phyloP scores from a whole-genome alignment of 495 filamentous ascomycete species.

The Letharia columbiana region DNA sequence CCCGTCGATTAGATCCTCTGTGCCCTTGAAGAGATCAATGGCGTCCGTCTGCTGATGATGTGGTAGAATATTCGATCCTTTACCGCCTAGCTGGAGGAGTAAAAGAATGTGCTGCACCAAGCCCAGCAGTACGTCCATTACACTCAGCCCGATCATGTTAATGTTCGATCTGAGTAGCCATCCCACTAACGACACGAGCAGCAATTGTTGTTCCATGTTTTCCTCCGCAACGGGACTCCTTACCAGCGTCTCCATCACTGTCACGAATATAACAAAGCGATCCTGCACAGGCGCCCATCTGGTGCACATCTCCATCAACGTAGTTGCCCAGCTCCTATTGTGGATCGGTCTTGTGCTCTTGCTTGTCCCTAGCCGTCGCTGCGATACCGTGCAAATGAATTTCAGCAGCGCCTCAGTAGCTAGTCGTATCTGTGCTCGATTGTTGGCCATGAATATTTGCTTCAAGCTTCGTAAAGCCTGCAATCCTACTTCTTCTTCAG shows the following conservation, averaged over 20 bases:
- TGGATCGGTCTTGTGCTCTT: constrained; percentile 29
- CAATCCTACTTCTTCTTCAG: constrained; percentile 77
- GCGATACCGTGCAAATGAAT: constrained; percentile 55
- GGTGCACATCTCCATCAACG: constrained; percentile 64
- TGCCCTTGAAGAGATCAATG: constrained; percentile 26
- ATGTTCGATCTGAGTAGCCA: constrained; percentile 77
- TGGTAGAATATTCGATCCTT: constrained; percentile 27
- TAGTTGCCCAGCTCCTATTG: constrained; percentile 63
- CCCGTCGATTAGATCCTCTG: constrained; percentile 10
- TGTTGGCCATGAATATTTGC: constrained; percentile 67
- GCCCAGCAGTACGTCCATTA: constrained; percentile 82
- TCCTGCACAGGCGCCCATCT: constrained; percentile 87
- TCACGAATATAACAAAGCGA: constrained; percentile 76
- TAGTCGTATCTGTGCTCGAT: constrained; percentile 63
- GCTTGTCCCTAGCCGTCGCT: constrained; percentile 23
- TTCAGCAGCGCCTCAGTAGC: constrained; percentile 61
- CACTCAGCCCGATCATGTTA: constrained; percentile 86
- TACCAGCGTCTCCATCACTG: constrained; percentile 64
- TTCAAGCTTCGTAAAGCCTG: constrained; percentile 74
- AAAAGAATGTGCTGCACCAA: constrained; percentile 70
- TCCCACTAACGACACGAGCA: constrained; percentile 63
- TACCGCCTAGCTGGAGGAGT: constrained; percentile 55
- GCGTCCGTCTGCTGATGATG: constrained; percentile 28
- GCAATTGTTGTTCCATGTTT: constrained; percentile 57
- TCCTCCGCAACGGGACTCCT: constrained; percentile 55